A percentile compares a stretch with the other conserved stretches of the same genome.
phyloP scores from a whole-genome alignment of 345 rosid species.

The Eucalyptus sideroxylon region DNA sequence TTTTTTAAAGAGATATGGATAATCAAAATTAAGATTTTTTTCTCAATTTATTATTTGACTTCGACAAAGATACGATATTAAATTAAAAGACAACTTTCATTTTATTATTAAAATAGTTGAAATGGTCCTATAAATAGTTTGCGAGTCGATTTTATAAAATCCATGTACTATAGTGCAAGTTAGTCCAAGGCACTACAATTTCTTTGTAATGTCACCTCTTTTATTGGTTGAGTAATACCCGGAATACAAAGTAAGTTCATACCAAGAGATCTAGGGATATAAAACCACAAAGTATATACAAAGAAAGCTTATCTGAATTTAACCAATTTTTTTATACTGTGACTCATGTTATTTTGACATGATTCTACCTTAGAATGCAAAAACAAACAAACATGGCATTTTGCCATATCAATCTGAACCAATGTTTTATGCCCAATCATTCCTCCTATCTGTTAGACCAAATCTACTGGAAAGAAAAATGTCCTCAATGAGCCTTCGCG shows the following conservation, averaged over 20 bases:
- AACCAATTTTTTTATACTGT: not conserved
- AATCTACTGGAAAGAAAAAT: not conserved
- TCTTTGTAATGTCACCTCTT: not conserved
- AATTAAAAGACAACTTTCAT: not conserved
- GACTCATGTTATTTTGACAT: not conserved
- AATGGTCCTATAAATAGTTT: not conserved
- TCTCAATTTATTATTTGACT: not conserved
- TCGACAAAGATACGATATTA: not conserved
- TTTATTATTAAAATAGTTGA: not conserved
- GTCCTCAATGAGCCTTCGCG: not conserved
- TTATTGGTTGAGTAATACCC: not conserved
- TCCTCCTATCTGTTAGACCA: not conserved
- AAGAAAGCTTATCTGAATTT: not conserved
- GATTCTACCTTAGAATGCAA: not conserved
- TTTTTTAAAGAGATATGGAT: not conserved
- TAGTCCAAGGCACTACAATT: not conserved
- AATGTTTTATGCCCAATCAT: not conserved
- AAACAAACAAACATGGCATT: not conserved
- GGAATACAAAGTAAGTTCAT: not conserved
- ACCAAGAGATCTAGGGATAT: not conserved
- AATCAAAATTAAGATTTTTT: not conserved
- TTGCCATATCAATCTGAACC: not conserved
- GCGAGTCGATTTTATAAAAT: not conserved
- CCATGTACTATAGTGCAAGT: not conserved
- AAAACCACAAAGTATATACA: not conserved